These are phyloP conservation scores for Colletotrichum brevisporum DNA, from an alignment of 2,329 filamentous ascomycete species.

Conservation along the genomic window DNA sequence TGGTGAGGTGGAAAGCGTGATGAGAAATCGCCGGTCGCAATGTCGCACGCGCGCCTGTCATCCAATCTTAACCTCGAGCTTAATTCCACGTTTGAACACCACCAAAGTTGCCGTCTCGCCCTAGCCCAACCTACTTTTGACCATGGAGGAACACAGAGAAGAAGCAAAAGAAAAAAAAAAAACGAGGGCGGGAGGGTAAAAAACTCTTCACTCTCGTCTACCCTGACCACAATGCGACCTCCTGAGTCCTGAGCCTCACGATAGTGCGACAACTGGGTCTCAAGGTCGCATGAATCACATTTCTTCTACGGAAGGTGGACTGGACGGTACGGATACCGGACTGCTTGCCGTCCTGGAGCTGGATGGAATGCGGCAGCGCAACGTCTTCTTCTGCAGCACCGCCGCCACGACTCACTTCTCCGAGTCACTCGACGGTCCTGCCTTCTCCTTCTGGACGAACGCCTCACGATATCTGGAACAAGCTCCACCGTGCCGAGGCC, in stretches of 20 bases:
- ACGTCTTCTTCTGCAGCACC: slow-evolving; percentile 27
- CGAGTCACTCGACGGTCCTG: slow-evolving; percentile 24
- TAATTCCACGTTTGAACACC: slow-evolving; percentile 35
- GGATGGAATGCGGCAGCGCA: slow-evolving; percentile 19
- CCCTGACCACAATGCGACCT: neutral
- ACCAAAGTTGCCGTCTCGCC: neutral
- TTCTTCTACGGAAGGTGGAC: neutral
- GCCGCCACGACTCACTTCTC: slow-evolving; percentile 18
- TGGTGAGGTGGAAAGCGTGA: neutral
- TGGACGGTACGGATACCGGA: neutral
- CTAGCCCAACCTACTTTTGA: neutral
- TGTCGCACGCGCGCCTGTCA: slow-evolving; percentile 35
- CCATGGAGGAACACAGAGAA: neutral
- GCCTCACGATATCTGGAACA: slow-evolving; percentile 32
- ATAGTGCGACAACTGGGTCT: slow-evolving; percentile 16
- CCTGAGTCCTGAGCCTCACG: slow-evolving; percentile 3
- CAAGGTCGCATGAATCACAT: slow-evolving; percentile 26
- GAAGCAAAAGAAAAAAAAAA: too few relatives aligned
- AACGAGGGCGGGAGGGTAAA: neutral
- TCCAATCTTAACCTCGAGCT: slow-evolving; percentile 40
- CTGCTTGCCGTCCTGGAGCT: slow-evolving; percentile 10
- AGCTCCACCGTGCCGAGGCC: slow-evolving; percentile 20
- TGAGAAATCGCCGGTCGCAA: slow-evolving; percentile 24
- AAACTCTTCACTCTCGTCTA: neutral
- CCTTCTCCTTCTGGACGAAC: slow-evolving; percentile 33